Base-by-base conservation (phyloP, 2,329 filamentous ascomycete genomes). In the Aspergillus puulaauensis region DNA sequence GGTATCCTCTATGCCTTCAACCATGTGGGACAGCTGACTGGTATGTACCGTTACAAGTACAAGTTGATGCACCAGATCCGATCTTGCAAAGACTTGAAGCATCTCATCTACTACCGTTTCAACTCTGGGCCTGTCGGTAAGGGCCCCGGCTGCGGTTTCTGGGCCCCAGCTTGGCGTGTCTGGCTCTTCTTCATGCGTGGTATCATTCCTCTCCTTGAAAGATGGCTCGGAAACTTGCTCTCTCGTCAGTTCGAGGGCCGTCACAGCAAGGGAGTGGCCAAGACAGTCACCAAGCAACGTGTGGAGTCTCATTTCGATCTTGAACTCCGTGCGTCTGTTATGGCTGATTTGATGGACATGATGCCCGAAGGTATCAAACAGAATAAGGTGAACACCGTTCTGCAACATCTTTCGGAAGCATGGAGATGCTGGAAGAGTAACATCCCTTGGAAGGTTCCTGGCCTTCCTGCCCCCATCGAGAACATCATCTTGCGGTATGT, bases 361-460 rank as follows among this genome's bases (percentile, higher is more conserved):
- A 99, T 99, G 95, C 95, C 95, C 0, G 96, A 99, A 73, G 95
- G 95, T 65, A 98, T 99, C 79, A 97, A 97, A 76, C 95, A 99
- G 74, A 99, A 95, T 80, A 99, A 99, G 79, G 92, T 99, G 75
- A 96, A 99, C 75, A 96, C 93, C 1, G 93, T 99, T 45, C 80
- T 99, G 54, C 95, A 98, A 71, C 96, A 99, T 82, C 79, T 99
- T 43, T 98, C 93, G 0, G 95, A 99, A 79, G 95, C 95, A 14
- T 99, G 95, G 95, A 86, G 95, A 79, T 99, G 95, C 80, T 99
- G 95, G 95, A 99, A 99, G 87, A 97, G 93, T 78, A 99, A 99
- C 71, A 99, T 99, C 66, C 95, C 95, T 0, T 99, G 95, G 95
- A 99, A 99, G 80, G 95, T 99, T 3, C 95, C 95, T 52, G 96